phyloP scores from a whole-genome alignment of 441 rosid species.

The Mallotus repandus region DNA sequence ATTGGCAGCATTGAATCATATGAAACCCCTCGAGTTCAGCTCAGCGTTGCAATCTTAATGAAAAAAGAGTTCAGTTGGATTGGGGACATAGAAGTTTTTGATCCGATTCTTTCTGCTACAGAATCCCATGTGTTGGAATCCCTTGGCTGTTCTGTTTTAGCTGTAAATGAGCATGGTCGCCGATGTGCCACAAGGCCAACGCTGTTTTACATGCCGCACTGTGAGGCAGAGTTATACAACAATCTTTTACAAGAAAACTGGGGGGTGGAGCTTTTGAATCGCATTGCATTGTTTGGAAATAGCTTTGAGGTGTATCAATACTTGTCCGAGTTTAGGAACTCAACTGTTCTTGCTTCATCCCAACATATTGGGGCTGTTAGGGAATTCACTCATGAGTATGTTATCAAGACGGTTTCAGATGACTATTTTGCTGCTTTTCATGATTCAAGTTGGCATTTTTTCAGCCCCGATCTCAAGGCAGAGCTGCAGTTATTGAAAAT shows the following conservation, averaged over 20 bases:
- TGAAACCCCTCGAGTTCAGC: constrained; percentile 74
- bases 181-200: constrained; percentile 49
- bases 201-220: constrained; percentile 50
- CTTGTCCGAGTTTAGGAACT: constrained; percentile 39
- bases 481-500: constrained; percentile 28
- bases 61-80: constrained; percentile 69
- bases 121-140: constrained; percentile 57
- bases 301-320: constrained; percentile 60
- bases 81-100: constrained; percentile 70
- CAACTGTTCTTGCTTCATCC: constrained; percentile 35
- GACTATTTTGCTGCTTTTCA: constrained; percentile 76
- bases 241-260: constrained; percentile 70
- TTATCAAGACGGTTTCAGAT: constrained; percentile 47
- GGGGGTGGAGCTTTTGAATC: constrained; percentile 43
- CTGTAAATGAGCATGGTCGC: constrained; percentile 71
- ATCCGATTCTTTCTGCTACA: constrained; percentile 67
- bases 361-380: constrained; percentile 41
- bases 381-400: constrained; percentile 45
- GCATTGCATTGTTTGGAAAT: constrained; percentile 59
- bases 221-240: constrained; percentile 68
- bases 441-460: constrained; percentile 93
- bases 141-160: constrained; percentile 63
- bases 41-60: constrained; percentile 68
- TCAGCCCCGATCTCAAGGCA: constrained; percentile 43
- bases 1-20: constrained; percentile 81